Percentiles rank a stretch among this genome's conserved stretches.
phyloP scores from a whole-genome alignment of 768 basidiomycete species.

The Kwoniella botswanensis region DNA sequence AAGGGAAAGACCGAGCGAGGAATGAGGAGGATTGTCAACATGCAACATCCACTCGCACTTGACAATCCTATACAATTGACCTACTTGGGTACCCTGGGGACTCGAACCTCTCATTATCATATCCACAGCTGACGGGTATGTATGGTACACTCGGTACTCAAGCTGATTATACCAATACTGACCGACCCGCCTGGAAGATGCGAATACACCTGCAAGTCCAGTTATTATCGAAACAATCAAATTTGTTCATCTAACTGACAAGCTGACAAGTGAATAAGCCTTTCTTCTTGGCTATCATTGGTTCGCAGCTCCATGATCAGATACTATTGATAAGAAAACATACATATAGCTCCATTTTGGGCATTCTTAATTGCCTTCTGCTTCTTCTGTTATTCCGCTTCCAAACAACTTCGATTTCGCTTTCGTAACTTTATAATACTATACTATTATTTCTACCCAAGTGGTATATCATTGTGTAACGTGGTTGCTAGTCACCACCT shows the following conservation, averaged over 20 bases:
- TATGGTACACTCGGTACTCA: neutral
- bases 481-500: conserved; percentile 22
- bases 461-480: neutral
- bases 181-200: conserved; percentile 4
- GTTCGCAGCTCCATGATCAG: neutral
- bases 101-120: too few species aligned
- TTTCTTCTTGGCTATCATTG: neutral
- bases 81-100: too few species aligned
- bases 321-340: too few species aligned
- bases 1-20: too few species aligned
- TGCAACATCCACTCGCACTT: too few species aligned
- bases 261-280: conserved; percentile 10
- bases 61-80: too few species aligned
- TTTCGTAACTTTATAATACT: neutral
- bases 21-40: too few species aligned
- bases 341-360: neutral
- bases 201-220: neutral
- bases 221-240: conserved; percentile 1
- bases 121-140: neutral
- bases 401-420: conserved; percentile 21
- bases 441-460: conserved; percentile 7
- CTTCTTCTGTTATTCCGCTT: neutral
- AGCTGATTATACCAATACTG: neutral
- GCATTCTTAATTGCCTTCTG: neutral
- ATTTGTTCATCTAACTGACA: neutral